phyloP scores from a whole-genome alignment of 768 basidiomycete species.

The Mycena crocata region DNA sequence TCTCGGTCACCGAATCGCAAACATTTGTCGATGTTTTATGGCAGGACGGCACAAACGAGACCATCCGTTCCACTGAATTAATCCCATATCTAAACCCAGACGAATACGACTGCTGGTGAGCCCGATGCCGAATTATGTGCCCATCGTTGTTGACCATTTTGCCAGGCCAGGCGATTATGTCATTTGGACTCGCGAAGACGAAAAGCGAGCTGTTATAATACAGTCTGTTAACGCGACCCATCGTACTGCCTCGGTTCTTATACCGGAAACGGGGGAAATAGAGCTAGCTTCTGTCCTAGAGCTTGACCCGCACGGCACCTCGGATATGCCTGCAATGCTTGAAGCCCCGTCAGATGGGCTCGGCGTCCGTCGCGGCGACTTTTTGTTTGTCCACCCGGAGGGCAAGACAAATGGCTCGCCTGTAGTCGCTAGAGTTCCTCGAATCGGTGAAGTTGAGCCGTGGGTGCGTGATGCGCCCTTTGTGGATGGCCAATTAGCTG shows the following conservation, averaged over 20 bases:
- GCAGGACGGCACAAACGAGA: constrained; percentile 86
- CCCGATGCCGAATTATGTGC: constrained; percentile 10
- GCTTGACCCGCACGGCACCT: constrained; percentile 85
- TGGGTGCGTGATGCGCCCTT: constrained; percentile 78
- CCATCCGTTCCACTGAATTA: constrained; percentile 68
- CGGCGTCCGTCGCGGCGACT: constrained; percentile 86
- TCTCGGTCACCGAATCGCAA: constrained; percentile 75
- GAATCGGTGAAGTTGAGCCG: constrained; percentile 85
- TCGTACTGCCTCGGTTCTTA: constrained; percentile 75
- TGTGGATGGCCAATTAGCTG: constrained; percentile 63
- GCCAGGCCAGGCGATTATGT: constrained; percentile 92
- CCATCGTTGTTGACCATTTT: constrained; percentile 2
- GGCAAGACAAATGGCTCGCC: constrained; percentile 80
- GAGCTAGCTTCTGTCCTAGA: constrained; percentile 88
- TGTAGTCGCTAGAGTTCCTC: constrained; percentile 74
- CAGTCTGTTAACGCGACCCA: constrained; percentile 81
- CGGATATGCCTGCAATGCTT: constrained; percentile 59
- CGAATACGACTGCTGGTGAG: constrained; percentile 92
- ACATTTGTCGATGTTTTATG: constrained; percentile 83
- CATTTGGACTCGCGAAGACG: constrained; percentile 82
- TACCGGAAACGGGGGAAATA: constrained; percentile 61
- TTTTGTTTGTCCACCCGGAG: constrained; percentile 81
- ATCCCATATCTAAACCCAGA: constrained; percentile 90
- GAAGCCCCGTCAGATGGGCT: constrained; percentile 65
- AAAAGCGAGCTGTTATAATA: constrained; percentile 75